A percentile compares a stretch with the other conserved stretches of the same genome.
phyloP scores from a whole-genome alignment of 2,329 filamentous ascomycete species.

The Cladosporium colombiae region DNA sequence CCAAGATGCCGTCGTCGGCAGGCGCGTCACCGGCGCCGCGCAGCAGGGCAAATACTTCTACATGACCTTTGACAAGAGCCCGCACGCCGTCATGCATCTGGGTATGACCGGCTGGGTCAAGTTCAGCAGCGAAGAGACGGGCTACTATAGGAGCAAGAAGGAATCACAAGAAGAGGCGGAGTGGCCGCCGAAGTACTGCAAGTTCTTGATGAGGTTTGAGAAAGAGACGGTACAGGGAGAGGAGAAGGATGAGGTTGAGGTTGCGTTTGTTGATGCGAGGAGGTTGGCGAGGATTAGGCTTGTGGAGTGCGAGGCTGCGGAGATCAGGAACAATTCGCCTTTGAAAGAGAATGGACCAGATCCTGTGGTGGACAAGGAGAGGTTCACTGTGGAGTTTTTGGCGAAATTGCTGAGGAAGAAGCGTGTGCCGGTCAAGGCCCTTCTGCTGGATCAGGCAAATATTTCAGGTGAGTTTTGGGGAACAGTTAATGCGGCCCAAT shows the following conservation, averaged over 20 bases:
- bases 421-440: slow-evolving; percentile 83
- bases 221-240: slow-evolving; percentile 29
- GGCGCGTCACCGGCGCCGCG: slow-evolving; percentile 69
- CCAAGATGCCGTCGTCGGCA: slow-evolving; percentile 70
- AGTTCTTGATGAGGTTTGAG: slow-evolving; percentile 71
- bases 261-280: slow-evolving; percentile 81
- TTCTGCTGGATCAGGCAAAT: slow-evolving; percentile 82
- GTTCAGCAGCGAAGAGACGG: slow-evolving; percentile 74
- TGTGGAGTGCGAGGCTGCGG: slow-evolving; percentile 73
- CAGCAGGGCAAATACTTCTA: slow-evolving; percentile 98
- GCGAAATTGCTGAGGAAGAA: slow-evolving; percentile 69
- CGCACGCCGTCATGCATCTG: slow-evolving; percentile 68
- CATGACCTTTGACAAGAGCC: slow-evolving; percentile 73
- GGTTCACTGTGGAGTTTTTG: slow-evolving; percentile 76
- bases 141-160: slow-evolving; percentile 72
- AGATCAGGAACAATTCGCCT: slow-evolving; percentile 75
- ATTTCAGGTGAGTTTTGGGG: slow-evolving; percentile 57
- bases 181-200: slow-evolving; percentile 85
- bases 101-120: slow-evolving; percentile 77
- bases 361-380: slow-evolving; percentile 77
- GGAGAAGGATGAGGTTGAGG: slow-evolving; percentile 54
- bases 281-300: slow-evolving; percentile 78
- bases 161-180: slow-evolving; percentile 66
- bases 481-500: neutral
- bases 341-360: slow-evolving; percentile 92